Evolutionary conservation across 306 rosid species (phyloP), one percentile per base, ranked within the genome.

Genomic region (barrel medic (Medicago truncatula)): DNA sequence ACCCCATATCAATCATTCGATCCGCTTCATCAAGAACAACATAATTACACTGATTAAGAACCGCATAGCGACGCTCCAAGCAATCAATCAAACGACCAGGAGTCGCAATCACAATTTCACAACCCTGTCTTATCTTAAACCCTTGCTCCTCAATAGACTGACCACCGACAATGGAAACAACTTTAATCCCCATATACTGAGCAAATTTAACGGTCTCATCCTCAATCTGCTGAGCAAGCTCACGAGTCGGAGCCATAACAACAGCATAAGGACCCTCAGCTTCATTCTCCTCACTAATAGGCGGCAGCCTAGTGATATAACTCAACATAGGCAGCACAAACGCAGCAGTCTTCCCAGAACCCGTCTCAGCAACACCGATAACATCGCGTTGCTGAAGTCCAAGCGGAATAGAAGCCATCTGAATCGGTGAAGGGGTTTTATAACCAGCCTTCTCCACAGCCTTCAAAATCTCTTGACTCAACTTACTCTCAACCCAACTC

Each of bases 21-120:
- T 93, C 98, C 13, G 98, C 98, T 83, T 93, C 98, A 21, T 93
- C 98, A 16, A 93, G 97, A 77, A 93, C 97, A 76, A 93, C 98
- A 84, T 93, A 93, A 78, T 93, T 93, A 70, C 98, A 93, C 87
- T 93, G 98, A 52, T 93, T 93, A 7, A 93, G 88, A 70, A 93
- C 97, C 4, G 90, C 93, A 64, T 90, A 90, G 3, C 98, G 92
- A 14, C 98, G 82, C 83, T 93, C 97, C 86, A 93, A 80, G 65
- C 97, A 90, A 66, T 93, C 98, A 71, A 93, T 83, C 84, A 93
- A 84, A 43, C 98, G 97, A 49, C 98, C 98, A 0, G 98, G 98
- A 31, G 97, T 93, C 1, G 98, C 97, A 80, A 93, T 93, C 21
- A 93, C 98, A 76, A 93, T 87, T 78, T 91, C 98, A 83, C 98